Conservation (phyloP, 2,329 filamentous ascomycete species). For the Sporothrix euskadiensis region DNA sequence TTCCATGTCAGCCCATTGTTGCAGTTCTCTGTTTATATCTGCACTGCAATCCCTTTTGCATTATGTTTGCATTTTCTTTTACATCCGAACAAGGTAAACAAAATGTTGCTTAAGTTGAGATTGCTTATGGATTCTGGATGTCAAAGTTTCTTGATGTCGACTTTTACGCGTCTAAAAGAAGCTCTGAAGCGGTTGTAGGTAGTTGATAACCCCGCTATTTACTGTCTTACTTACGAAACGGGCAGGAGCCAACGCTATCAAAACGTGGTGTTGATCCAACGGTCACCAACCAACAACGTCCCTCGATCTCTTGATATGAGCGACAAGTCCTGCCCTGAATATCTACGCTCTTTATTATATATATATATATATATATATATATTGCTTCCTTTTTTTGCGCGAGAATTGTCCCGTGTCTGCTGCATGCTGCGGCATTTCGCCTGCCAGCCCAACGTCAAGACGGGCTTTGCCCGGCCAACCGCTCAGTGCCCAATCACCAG, state of each 20-base stretch:
- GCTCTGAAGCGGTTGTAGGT: neutral
- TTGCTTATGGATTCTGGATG: neutral
- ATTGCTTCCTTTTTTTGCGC: neutral
- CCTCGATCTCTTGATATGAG: neutral
- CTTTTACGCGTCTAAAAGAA: neutral
- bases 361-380: neutral
- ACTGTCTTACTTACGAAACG: neutral
- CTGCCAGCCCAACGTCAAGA: neutral
- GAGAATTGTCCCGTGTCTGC: conserved; percentile 16
- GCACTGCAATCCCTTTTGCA: neutral
- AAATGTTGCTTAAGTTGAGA: neutral
- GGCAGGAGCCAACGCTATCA: neutral
- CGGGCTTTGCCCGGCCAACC: conserved; percentile 2
- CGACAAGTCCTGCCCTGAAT: neutral
- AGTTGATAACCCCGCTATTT: neutral
- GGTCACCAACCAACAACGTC: neutral
- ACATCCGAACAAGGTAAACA: neutral
- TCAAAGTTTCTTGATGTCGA: neutral
- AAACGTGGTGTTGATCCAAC: neutral
- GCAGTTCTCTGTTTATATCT: neutral
- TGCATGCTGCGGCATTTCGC: conserved; percentile 15
- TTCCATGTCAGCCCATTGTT: neutral
- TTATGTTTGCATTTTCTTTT: neutral
- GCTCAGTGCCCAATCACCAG: conserved; percentile 7
- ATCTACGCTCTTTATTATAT: neutral